Evolutionary conservation across 352 stramenopile genomes (phyloP), one percentile per base, ranked within the genome.

Genomic region (Pilasporangium apinafurcum): DNA sequence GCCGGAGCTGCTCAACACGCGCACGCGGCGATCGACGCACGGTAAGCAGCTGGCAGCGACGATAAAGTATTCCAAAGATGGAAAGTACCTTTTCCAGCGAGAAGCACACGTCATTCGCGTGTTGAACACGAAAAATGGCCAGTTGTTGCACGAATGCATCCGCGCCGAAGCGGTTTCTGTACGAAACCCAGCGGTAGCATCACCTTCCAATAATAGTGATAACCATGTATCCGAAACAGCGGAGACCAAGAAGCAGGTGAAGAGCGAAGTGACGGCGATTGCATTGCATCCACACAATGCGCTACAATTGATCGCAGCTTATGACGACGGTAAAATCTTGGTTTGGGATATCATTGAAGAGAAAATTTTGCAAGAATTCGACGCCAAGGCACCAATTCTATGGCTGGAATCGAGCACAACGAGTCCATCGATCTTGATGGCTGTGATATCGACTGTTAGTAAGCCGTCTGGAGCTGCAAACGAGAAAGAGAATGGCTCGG

Each of bases 311-410:
- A 50, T 86, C 21, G 76, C 67, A 10, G 67, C 70, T 14, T 91
- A 90, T 39, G 62, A 63, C 17, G 76, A 93, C 52, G 66, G 74
- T 47, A 58, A 68, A 38, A 52, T 91, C 26, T 20, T 85, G 5
- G 44, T 88, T 7, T 93, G 78, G 78, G 81, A 93, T 56, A 83
- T 89, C 39, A 64, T 72, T 16, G 69, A 87, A 12, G 75, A 87
- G 44, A 86, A 81, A 45, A 47, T 71, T 29, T 36, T 88, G 24
- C 53, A 84, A 28, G 60, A 79, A 50, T 55, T 83, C 41, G 54
- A 77, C 31, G 59, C 56, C 17, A 65, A 68, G 28, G 59, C 48
- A 16, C 59, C 62, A 2, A 58, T 88, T 13, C 47, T 84, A 9
- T 93, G 81, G 81, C 85, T 93, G 68, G 68, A 60, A 9, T 69